A percentile compares a stretch with the other conserved stretches of the same genome.
Evolutionary conservation across 164 flowering plant genomes (phyloP).

Genomic region (Santalum album): DNA sequence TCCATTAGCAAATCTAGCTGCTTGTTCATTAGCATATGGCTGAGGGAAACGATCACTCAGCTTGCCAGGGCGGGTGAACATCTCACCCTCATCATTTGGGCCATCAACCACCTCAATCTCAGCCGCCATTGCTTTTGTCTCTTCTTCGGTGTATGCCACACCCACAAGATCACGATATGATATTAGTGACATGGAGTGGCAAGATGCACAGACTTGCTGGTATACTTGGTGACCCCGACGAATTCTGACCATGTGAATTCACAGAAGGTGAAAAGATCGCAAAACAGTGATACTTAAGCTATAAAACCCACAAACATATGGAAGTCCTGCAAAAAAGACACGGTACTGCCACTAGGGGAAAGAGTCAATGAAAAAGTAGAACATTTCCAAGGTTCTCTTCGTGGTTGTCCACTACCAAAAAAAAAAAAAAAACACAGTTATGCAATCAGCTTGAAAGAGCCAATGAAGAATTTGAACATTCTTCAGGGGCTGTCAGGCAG

Average conservation of each 20-base stretch:
- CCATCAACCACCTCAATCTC: conserved; percentile 91
- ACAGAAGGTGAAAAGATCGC: conserved; percentile 36
- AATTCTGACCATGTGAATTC: conserved; percentile 41
- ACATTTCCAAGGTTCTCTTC: no score
- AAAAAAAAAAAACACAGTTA: no score
- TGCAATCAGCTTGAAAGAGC: no score
- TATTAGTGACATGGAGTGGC: conserved; percentile 79
- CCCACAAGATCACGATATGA: conserved; percentile 87
- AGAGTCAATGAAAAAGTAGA: no score
- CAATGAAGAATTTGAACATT: no score
- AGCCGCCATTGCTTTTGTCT: conserved; percentile 79
- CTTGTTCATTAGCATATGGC: conserved; percentile 75
- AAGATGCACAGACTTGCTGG: conserved; percentile 73
- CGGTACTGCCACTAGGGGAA: no score
- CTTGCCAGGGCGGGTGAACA: conserved; percentile 88
- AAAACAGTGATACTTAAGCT: no score
- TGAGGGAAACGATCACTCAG: conserved; percentile 79
- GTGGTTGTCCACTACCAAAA: no score
- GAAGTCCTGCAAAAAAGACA: no score
- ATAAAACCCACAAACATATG: no score
- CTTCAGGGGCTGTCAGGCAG: no score
- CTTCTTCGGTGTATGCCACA: conserved; percentile 86
- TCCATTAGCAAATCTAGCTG: conserved; percentile 85
- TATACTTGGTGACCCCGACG: conserved; percentile 92
- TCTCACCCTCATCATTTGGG: conserved; percentile 89